These are phyloP conservation scores for Calonectria crousiana DNA, from an alignment of 2,329 filamentous ascomycete species.

Conservation along the genomic window DNA sequence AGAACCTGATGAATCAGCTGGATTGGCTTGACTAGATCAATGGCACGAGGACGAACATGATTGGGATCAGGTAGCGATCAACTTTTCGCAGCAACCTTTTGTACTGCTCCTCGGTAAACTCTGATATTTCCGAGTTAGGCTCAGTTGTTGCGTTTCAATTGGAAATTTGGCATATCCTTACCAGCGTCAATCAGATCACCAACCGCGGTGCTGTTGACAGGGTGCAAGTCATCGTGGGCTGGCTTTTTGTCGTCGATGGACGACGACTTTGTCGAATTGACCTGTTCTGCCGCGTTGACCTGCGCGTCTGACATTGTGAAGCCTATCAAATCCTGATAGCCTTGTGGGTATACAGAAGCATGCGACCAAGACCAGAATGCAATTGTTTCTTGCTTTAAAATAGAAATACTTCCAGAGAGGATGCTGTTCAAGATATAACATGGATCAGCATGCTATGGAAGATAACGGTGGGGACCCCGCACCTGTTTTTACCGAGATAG, in stretches of 20 bases:
- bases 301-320: background rate
- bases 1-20: background rate
- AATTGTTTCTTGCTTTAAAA: background rate
- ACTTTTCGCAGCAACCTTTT: slow-evolving; percentile 1
- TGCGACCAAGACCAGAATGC: too few species aligned
- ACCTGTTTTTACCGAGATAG: background rate
- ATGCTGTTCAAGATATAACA: background rate
- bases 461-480: slow-evolving; percentile 12
- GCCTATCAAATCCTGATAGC: background rate
- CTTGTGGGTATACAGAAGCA: background rate
- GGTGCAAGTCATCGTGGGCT: background rate
- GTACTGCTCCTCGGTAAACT: background rate
- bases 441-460: background rate
- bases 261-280: background rate
- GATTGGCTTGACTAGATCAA: background rate
- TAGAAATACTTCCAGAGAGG: background rate
- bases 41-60: background rate
- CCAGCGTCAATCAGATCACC: background rate
- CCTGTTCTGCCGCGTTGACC: background rate
- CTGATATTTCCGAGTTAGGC: background rate
- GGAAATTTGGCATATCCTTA: background rate
- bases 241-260: background rate
- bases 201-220: background rate
- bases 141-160: background rate
- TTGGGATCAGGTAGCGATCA: slow-evolving; percentile 2